Conservation (phyloP, 148 eudicot genomes). For the Persicaria maculosa region DNA sequence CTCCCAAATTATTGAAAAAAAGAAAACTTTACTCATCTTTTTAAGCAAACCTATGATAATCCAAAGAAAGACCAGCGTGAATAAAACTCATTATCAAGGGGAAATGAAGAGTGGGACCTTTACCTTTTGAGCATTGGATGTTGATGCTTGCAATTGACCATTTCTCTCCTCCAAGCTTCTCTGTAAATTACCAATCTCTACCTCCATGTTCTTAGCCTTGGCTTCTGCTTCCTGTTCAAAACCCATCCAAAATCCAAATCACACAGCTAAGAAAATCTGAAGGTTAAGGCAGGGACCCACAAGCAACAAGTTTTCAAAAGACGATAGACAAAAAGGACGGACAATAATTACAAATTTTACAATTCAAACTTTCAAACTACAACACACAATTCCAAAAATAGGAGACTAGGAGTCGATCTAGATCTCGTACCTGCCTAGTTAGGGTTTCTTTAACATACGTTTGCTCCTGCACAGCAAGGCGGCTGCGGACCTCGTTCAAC, state of each 20-base stretch:
- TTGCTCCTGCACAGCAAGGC: constrained; percentile 62
- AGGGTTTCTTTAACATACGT: constrained; percentile 58
- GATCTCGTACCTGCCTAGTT: constrained; percentile 60
- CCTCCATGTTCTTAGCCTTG: constrained; percentile 63
- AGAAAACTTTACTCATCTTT: background rate
- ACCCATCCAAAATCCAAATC: constrained; percentile 8
- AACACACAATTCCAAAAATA: constrained; percentile 13
- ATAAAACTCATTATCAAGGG: constrained; percentile 5
- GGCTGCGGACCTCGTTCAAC: constrained; percentile 73
- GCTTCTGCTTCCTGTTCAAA: constrained; percentile 70
- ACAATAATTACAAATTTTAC: background rate
- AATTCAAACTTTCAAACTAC: constrained; percentile 3
- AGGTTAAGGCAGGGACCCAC: constrained; percentile 24
- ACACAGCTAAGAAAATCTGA: background rate
- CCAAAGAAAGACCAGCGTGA: background rate
- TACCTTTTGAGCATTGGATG: constrained; percentile 64
- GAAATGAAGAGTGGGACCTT: constrained; percentile 18
- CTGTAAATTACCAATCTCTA: constrained; percentile 56
- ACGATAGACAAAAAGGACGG: background rate
- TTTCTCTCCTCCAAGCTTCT: constrained; percentile 68
- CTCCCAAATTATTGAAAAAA: background rate
- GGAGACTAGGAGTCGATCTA: background rate
- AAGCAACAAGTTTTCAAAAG: constrained; percentile 11
- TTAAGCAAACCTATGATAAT: background rate
- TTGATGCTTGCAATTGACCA: constrained; percentile 49